Base-by-base conservation (phyloP, 2,329 filamentous ascomycete species). In the Fusarium caatingaense region DNA sequence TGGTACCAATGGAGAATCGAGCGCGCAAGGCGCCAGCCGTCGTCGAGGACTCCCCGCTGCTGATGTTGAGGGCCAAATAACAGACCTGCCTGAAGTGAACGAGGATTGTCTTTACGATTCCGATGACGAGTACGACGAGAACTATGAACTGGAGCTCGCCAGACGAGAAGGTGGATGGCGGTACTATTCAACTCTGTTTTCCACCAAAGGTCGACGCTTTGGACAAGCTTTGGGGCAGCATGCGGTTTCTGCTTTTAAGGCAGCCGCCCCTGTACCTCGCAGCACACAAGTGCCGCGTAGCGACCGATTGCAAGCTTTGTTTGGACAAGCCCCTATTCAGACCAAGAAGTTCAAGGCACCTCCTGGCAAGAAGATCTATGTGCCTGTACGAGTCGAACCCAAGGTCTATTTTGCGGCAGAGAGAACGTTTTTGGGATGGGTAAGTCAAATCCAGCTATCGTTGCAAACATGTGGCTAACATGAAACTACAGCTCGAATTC, bases 381-480 rank as follows among this genome's bases (percentile, higher is more conserved):
- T 99, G 25, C 95, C 95, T 16, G 91, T 98, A 58, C 90, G 96
- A 50, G 94, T 99, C 34, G 96, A 99, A 80, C 96, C 96, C 34
- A 99, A 99, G 82, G 96, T 99, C 53, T 97, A 94, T 80, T 97
- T 99, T 78, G 96, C 96, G 23, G 94, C 94, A 1, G 96, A 99
- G 81, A 89, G 96, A 70, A 99, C 96, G 1, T 99, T 98, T 82
- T 87, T 99, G 60, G 93, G 93, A 68, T 99, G 96, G 94, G 90
- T 92, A 82, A 83, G 89, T 82, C 28, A 10, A 15, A 41, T 23
- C 11, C 15, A n/a, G 16, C 44, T 13, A 11, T 16, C 12, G n/a
- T 8, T 6, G 13, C 13, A 15, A 15, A 32, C n/a, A 18, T 27
- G 18, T 60, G 20, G 51, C 59, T 56, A 45, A 72, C 47, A 11